A percentile compares a stretch with the other conserved stretches of the same genome.
phyloP scores from a whole-genome alignment of 2,329 filamentous ascomycete species.

The Aureobasidium pullulans region DNA sequence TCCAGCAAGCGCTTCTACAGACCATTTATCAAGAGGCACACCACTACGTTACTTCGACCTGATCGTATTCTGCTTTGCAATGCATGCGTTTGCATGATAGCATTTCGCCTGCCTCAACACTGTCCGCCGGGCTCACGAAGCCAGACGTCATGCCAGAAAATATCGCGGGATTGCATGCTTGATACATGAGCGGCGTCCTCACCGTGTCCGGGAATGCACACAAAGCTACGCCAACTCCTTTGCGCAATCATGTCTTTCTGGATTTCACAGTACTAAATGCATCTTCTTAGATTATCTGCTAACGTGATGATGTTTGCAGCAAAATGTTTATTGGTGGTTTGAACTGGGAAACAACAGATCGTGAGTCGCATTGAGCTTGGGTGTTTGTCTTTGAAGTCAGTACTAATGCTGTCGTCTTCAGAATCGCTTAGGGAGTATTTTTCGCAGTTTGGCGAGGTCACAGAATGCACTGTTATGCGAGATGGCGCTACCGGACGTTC shows the following conservation, averaged over 20 bases:
- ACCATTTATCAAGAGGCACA: conserved; percentile 7
- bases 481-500: conserved; percentile 90
- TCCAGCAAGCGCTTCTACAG: conserved; percentile 5
- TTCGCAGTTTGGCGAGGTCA: conserved; percentile 92
- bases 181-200: neutral
- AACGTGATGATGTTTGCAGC: conserved; percentile 42
- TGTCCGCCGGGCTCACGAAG: neutral
- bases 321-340: conserved; percentile 99
- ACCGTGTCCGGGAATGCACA: neutral
- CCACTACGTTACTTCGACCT: conserved; percentile 5
- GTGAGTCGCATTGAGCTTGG: conserved; percentile 45
- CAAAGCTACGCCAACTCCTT: neutral
- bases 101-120: neutral
- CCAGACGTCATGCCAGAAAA: neutral
- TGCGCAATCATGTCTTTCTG: conserved; percentile 12
- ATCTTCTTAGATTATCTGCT: neutral
- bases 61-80: neutral
- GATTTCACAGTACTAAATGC: neutral
- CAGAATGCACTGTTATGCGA: conserved; percentile 98
- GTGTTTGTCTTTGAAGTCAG: neutral
- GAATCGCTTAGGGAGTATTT: conserved; percentile 97
- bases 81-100: neutral
- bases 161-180: neutral
- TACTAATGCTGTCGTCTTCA: conserved; percentile 37
- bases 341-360: conserved; percentile 98